These are phyloP conservation scores for Hypoxylon sp. DNA, from an alignment of 2,329 filamentous ascomycete genomes.

Conservation along the genomic window DNA sequence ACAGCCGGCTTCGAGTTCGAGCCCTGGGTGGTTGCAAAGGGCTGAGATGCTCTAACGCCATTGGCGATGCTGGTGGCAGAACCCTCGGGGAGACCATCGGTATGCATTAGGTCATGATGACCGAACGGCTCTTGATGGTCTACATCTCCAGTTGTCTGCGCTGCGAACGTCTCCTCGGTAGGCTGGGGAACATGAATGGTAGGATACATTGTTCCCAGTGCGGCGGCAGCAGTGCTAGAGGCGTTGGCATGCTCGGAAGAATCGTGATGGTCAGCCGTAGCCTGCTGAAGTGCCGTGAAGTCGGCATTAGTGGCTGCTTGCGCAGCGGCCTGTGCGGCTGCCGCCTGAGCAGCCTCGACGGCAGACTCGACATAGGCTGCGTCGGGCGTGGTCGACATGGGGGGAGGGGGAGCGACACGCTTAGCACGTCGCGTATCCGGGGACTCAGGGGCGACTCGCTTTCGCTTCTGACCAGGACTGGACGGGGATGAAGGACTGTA, in stretches of 20 bases:
- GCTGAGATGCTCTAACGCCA: slow-evolving; percentile 47
- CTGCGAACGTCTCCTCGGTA: slow-evolving; percentile 67
- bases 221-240: slow-evolving; percentile 67
- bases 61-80: slow-evolving; percentile 46
- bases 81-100: slow-evolving; percentile 49
- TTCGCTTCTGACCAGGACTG: slow-evolving; percentile 61
- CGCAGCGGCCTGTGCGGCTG: slow-evolving; percentile 48
- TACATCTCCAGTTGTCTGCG: slow-evolving; percentile 54
- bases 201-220: slow-evolving; percentile 65
- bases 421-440: slow-evolving; percentile 61
- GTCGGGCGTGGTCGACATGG: slow-evolving; percentile 52
- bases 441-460: slow-evolving; percentile 57
- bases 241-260: slow-evolving; percentile 60
- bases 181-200: slow-evolving; percentile 65
- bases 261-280: slow-evolving; percentile 57
- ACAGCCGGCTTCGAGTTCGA: slow-evolving; percentile 82
- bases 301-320: slow-evolving; percentile 56
- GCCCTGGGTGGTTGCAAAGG: slow-evolving; percentile 53
- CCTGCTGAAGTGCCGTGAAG: slow-evolving; percentile 65
- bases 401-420: slow-evolving; percentile 55
- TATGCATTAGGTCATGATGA: slow-evolving; percentile 47
- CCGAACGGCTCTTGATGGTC: slow-evolving; percentile 48
- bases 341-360: slow-evolving; percentile 56
- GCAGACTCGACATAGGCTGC: slow-evolving; percentile 64
- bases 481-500: slow-evolving; percentile 52